A percentile compares a stretch with the other conserved stretches of the same genome.
Conservation (phyloP, 108 stramenopile genomes). For the Mediolabrus comicus region DNA sequence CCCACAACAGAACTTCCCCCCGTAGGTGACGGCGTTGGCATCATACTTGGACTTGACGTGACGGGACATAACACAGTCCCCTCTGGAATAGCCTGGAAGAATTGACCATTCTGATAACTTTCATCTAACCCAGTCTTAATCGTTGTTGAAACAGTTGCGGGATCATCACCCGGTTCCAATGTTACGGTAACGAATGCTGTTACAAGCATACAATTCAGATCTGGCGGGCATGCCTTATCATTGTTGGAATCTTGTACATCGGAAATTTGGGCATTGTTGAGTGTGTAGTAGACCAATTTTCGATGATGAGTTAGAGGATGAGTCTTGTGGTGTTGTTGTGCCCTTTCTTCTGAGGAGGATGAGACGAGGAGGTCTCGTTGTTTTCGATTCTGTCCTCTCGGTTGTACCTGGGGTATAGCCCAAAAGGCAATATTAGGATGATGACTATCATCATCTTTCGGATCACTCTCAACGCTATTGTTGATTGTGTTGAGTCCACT, state of each 20-base stretch:
- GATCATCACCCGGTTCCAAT: conserved; percentile 60
- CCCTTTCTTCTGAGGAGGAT: background rate
- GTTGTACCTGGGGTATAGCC: too few relatives aligned
- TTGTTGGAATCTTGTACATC: conserved; percentile 31
- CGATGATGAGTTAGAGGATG: conserved; percentile 8
- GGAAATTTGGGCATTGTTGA: conserved; percentile 38
- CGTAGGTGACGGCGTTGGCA: background rate
- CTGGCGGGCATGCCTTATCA: conserved; percentile 37
- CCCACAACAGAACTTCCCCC: too few relatives aligned
- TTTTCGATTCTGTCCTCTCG: too few relatives aligned
- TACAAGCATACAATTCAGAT: conserved; percentile 42
- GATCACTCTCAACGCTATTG: too few relatives aligned
- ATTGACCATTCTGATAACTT: conserved; percentile 47
- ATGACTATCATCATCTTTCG: too few relatives aligned
- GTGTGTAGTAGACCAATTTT: conserved; percentile 44
- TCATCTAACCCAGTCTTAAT: conserved; percentile 40
- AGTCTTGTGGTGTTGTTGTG: background rate
- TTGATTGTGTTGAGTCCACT: background rate
- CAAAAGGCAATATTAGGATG: too few relatives aligned
- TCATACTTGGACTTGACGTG: background rate
- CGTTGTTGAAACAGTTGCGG: conserved; percentile 10
- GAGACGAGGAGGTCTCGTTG: background rate
- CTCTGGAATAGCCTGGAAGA: conserved; percentile 44
- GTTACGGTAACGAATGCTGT: conserved; percentile 38
- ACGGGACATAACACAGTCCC: conserved; percentile 11